Conservation (phyloP, 768 basidiomycete species). For the Kwoniella sp. region DNA sequence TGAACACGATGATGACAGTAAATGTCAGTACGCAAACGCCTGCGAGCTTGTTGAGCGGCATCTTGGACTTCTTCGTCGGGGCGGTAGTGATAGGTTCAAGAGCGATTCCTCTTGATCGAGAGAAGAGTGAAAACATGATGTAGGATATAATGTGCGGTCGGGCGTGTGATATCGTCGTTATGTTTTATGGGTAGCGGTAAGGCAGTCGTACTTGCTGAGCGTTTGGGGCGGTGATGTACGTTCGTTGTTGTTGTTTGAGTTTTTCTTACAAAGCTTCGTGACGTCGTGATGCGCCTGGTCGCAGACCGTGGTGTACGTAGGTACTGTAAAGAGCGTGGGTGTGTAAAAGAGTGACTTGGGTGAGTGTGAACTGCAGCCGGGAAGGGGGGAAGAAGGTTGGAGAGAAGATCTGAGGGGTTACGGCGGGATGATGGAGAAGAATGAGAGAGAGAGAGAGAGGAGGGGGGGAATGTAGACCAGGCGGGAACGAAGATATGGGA, state of each 20-base stretch:
- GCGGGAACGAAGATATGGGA: background rate
- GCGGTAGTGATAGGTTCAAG: background rate
- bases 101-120: constrained; percentile 1
- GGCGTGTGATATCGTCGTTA: too few species aligned
- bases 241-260: background rate
- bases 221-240: background rate
- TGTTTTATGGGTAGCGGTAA: too few species aligned
- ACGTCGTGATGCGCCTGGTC: background rate
- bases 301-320: constrained; percentile 1
- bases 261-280: background rate
- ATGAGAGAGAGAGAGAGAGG: background rate
- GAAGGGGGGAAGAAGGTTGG: background rate
- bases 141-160: too few species aligned
- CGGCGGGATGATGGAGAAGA: background rate
- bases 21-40: background rate
- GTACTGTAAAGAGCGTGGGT: constrained; percentile 7
- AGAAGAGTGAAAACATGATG: background rate
- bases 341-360: constrained; percentile 13
- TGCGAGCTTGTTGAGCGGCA: background rate
- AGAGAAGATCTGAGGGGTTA: too few species aligned
- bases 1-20: constrained; percentile 1
- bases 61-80: background rate
- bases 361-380: constrained; percentile 1
- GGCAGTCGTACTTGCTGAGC: background rate
- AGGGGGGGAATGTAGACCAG: background rate